Base-by-base conservation (phyloP, 2,329 filamentous ascomycete genomes). In the Exophiala alcalophila region DNA sequence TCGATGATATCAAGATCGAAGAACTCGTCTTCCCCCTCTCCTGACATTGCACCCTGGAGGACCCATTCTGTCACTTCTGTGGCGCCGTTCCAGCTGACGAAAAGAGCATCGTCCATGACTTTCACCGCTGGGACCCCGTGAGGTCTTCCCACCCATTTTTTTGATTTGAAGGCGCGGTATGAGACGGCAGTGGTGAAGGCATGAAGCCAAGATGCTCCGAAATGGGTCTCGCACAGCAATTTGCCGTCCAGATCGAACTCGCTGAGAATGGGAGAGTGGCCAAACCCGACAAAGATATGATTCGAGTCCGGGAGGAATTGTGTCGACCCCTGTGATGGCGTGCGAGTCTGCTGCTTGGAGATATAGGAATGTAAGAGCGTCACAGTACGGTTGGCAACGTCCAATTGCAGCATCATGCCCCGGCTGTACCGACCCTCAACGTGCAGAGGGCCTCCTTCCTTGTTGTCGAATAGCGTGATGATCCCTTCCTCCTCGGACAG, bases 211-310 rank as follows among this genome's bases (percentile, higher is more conserved):
- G 47, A 68, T 41, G 37, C 57, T 32, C 53, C 67, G 54, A 77
- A 63, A 53, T 74, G 73, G 4, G 63, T 66, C 45, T 80, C 73
- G 64, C 77, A 77, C 12, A 80, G 62, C 3, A 71, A 57, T 5
- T 56, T 55, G 11, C 62, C 63, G 16, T 49, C 35, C 18, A 34
- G 19, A 10, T 33, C 40, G 52, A 73, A 76, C 52, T 79, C 74
- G 9, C 67, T 73, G 42, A 68, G 69, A 0, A 70, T 67, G 1
- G 72, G 69, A 9, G 64, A 65, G n/a, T 71, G 68, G 8, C 75
- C 72, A 65, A 68, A 77, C 19, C 68, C 71, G 6, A 75, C 61
- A 10, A 77, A 59, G 2, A 66, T 62, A 50, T 76, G 72, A 6
- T 65, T 66, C 5, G 14, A 35, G 14, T 44, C 47, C 1, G 61